These are phyloP conservation scores for Phylloboletellus chloephorus DNA, from an alignment of 1,284 basidiomycete genomes.

Conservation along the genomic window DNA sequence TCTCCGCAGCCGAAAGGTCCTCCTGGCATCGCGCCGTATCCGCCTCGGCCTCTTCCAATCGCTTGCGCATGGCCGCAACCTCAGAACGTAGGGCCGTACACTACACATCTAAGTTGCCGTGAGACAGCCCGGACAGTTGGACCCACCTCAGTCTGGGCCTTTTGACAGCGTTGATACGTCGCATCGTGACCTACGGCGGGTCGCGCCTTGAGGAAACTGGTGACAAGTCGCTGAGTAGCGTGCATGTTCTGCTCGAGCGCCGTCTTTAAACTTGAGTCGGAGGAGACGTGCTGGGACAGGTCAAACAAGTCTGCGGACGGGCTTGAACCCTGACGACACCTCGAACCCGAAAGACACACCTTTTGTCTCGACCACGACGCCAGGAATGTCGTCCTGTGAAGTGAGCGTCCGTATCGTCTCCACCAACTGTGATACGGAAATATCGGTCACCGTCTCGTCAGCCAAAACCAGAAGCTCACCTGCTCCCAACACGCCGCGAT, in stretches of 20 bases:
- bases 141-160: slow-evolving; percentile 56
- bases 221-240: slow-evolving; percentile 56
- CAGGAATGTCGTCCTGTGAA: slow-evolving; percentile 48
- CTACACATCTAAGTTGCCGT: slow-evolving; percentile 33
- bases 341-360: slow-evolving; percentile 30
- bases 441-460: slow-evolving; percentile 3
- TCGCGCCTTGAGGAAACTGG: slow-evolving; percentile 49
- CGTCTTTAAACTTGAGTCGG: slow-evolving; percentile 44
- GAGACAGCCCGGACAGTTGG: slow-evolving; percentile 3
- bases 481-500: slow-evolving; percentile 89
- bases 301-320: slow-evolving; percentile 40
- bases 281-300: slow-evolving; percentile 47
- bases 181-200: slow-evolving; percentile 23
- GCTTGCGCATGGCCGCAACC: slow-evolving; percentile 51
- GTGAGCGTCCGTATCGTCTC: slow-evolving; percentile 63
- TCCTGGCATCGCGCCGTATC: slow-evolving; percentile 53
- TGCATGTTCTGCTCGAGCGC: slow-evolving; percentile 52
- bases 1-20: slow-evolving; percentile 61
- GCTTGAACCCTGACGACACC: slow-evolving; percentile 4
- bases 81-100: slow-evolving; percentile 56
- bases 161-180: slow-evolving; percentile 44
- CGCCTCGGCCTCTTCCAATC: slow-evolving; percentile 51
- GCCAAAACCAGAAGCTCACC: slow-evolving; percentile 45
- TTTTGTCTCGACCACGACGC: slow-evolving; percentile 40
- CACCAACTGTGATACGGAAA: slow-evolving; percentile 46